Percentiles rank a stretch among this genome's conserved stretches.
Evolutionary conservation across 257 asterid species (phyloP).

Genomic region (Forsythia suspensa): DNA sequence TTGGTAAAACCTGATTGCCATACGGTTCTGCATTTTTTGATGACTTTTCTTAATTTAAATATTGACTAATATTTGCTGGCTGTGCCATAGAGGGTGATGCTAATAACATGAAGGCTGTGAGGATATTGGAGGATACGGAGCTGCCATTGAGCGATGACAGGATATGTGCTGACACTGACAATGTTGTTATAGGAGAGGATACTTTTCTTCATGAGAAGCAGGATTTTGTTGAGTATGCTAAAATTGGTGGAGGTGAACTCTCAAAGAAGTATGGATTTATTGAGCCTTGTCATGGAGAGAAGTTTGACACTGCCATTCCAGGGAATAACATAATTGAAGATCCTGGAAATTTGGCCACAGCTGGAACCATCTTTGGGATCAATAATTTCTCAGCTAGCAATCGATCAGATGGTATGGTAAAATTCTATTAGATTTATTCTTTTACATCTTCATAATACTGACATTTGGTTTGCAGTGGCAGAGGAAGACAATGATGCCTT

Average conservation of each 20-base stretch:
- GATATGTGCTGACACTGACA: not conserved
- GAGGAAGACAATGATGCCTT: conserved; percentile 5
- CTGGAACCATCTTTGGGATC: not conserved
- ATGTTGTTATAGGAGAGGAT: not conserved
- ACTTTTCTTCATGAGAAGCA: not conserved
- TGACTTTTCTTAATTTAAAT: not conserved
- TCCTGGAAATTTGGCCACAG: not conserved
- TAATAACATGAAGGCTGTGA: not conserved
- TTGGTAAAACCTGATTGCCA: not conserved
- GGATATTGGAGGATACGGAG: not conserved
- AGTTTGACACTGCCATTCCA: not conserved
- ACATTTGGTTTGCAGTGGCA: conserved; percentile 17
- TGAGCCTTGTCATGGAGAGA: not conserved
- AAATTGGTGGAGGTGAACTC: not conserved
- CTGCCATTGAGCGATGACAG: not conserved
- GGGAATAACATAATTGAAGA: not conserved
- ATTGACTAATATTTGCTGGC: not conserved
- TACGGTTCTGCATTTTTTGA: not conserved
- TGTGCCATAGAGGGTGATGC: not conserved
- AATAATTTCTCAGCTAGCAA: not conserved
- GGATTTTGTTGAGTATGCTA: not conserved
- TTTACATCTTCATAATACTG: conserved; percentile 4
- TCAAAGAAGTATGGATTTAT: not conserved
- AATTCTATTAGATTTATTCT: not conserved
- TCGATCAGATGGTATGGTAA: conserved; percentile 5